Evolutionary conservation across 1,284 basidiomycete species (phyloP).

Genomic region (Cryptococcus floricola): DNA sequence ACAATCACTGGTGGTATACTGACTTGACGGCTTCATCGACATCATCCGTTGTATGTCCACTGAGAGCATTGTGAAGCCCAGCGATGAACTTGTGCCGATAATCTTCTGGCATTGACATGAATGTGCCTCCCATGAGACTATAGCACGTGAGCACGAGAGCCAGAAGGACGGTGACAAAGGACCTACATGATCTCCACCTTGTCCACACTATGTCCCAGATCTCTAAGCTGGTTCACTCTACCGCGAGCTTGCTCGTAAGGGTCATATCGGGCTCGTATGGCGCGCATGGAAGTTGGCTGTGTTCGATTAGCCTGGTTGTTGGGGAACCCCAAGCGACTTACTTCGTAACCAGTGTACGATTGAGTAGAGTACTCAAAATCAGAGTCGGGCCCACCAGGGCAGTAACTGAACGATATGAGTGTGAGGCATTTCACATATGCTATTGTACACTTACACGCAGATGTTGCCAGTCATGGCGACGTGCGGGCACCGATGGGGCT

Average conservation of each 20-base stretch:
- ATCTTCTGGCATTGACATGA: conserved; percentile 98
- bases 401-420: conserved; percentile 64
- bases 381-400: conserved; percentile 97
- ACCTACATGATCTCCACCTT: conserved; percentile 92
- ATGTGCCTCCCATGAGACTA: conserved; percentile 93
- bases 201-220: conserved; percentile 92
- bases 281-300: conserved; percentile 93
- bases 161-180: neutral
- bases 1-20: conserved; percentile 15
- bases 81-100: conserved; percentile 92
- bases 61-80: conserved; percentile 94
- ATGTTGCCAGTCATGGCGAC: conserved; percentile 99
- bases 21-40: conserved; percentile 95
- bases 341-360: conserved; percentile 91
- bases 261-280: conserved; percentile 95
- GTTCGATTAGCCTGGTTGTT: neutral
- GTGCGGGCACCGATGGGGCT: conserved; percentile 98
- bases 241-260: conserved; percentile 97
- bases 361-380: conserved; percentile 99
- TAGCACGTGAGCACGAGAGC: neutral
- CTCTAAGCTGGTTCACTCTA: conserved; percentile 90
- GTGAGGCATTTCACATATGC: neutral
- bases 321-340: conserved; percentile 10
- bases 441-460: conserved; percentile 70
- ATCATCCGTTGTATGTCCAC: conserved; percentile 87